These are phyloP conservation scores for Pythium scleroteichum DNA, from an alignment of 352 stramenopile species.

Conservation along the genomic window DNA sequence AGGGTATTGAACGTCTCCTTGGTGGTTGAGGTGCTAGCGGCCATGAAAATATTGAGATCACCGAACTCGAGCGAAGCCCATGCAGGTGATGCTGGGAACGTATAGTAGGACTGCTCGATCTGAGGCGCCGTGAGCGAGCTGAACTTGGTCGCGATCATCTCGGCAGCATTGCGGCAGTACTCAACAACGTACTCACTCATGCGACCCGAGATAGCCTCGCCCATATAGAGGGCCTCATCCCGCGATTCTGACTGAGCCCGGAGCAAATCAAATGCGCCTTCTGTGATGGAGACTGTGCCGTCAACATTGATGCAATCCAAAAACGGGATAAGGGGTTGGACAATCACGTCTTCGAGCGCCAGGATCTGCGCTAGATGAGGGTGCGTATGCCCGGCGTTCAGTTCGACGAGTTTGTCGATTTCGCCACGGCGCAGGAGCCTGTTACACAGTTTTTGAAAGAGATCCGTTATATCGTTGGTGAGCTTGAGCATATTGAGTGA, in stretches of 20 bases:
- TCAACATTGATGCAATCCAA: conserved; percentile 32
- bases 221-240: background rate
- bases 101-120: conserved; percentile 1
- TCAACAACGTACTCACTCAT: conserved; percentile 4
- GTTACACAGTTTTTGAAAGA: conserved; percentile 31
- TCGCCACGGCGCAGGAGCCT: conserved; percentile 15
- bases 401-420: conserved; percentile 23
- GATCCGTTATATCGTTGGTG: conserved; percentile 28
- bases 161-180: conserved; percentile 1
- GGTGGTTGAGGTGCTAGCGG: background rate
- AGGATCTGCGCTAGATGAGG: background rate
- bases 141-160: conserved; percentile 8
- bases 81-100: background rate
- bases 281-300: conserved; percentile 15
- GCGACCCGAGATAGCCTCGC: background rate
- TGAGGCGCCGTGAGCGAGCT: background rate
- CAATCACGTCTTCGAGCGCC: conserved; percentile 11
- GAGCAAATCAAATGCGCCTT: conserved; percentile 8
- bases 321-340: conserved; percentile 26
- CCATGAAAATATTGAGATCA: background rate
- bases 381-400: background rate
- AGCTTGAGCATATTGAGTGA: conserved; percentile 36
- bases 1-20: background rate
- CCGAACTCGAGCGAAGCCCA: conserved; percentile 10
- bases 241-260: background rate